phyloP scores from a whole-genome alignment of 306 rosid genomes.

The Fagus sylvatica region DNA sequence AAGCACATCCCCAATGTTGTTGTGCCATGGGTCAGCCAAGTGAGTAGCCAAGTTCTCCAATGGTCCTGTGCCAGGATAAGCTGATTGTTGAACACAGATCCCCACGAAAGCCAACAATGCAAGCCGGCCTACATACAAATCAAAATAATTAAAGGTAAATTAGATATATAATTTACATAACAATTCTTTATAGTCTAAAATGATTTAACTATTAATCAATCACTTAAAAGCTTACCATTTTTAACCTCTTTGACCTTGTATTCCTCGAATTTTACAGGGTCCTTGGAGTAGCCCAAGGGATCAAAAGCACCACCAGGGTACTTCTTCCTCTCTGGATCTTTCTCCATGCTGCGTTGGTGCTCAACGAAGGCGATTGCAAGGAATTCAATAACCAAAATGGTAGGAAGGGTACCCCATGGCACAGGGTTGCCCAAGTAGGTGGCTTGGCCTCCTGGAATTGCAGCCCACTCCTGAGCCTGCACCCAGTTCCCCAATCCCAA shows the following conservation, averaged over 20 bases:
- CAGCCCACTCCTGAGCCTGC: conserved; percentile 97
- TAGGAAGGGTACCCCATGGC: conserved; percentile 98
- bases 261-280: conserved; percentile 79
- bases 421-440: conserved; percentile 96
- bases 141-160: background rate
- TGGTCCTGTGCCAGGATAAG: conserved; percentile 99
- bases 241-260: conserved; percentile 91
- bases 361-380: conserved; percentile 88
- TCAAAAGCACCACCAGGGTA: conserved; percentile 99
- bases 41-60: conserved; percentile 98
- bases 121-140: conserved; percentile 59
- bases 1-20: conserved; percentile 84
- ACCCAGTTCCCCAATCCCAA: conserved; percentile 98
- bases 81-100: conserved; percentile 82
- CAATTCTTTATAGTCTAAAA: background rate
- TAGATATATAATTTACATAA: background rate
- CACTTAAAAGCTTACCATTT: conserved; percentile 51
- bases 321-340: conserved; percentile 94
- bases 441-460: conserved; percentile 92
- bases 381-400: conserved; percentile 86
- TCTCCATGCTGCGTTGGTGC: conserved; percentile 98
- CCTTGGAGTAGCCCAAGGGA: conserved; percentile 98
- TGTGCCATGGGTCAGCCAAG: conserved; percentile 99
- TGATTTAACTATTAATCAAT: no score
- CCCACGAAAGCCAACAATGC: conserved; percentile 96